Evolutionary conservation across 176 grass and related monocot species (phyloP).

Genomic region (Coix lacrymajobi): DNA sequence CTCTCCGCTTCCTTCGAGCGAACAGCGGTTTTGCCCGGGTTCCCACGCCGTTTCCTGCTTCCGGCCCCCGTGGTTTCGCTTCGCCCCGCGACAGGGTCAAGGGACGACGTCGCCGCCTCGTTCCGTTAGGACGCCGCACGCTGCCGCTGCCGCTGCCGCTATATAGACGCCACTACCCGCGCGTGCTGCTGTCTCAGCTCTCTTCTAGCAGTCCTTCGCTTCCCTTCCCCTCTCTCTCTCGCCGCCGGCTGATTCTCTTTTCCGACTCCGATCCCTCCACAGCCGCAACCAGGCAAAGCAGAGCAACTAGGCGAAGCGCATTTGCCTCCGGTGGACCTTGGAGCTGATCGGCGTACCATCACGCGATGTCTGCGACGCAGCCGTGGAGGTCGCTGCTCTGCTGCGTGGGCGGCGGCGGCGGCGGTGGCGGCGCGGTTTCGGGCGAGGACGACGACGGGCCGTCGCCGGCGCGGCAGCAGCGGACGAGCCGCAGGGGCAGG

Average conservation of each 20-base stretch:
- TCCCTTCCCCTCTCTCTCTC: not conserved
- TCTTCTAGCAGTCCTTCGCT: accelerated
- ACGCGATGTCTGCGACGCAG: conserved; percentile 2
- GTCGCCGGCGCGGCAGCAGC: not conserved
- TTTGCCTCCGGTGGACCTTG: not conserved
- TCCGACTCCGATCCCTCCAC: not conserved
- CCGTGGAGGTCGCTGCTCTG: conserved; percentile 35
- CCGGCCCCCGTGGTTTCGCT: not conserved
- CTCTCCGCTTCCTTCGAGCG: not conserved
- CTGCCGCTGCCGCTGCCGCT: not conserved
- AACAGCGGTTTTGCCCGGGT: not conserved
- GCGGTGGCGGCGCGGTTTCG: not conserved
- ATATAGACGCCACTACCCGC: not conserved
- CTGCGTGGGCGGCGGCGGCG: conserved; percentile 9
- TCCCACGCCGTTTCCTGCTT: not conserved
- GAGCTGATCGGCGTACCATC: not conserved
- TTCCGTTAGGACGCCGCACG: conserved; percentile 3
- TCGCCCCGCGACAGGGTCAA: conserved; percentile 19
- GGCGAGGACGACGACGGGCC: not conserved
- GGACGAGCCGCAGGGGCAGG: not conserved
- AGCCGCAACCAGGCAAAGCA: not conserved
- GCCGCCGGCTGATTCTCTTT: not conserved
- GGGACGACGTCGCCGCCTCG: not conserved
- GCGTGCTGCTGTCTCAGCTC: not conserved
- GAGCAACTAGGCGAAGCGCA: not conserved